Base-by-base conservation (phyloP, 2,329 filamentous ascomycete species). In the Alternaria angustiovoidea region DNA sequence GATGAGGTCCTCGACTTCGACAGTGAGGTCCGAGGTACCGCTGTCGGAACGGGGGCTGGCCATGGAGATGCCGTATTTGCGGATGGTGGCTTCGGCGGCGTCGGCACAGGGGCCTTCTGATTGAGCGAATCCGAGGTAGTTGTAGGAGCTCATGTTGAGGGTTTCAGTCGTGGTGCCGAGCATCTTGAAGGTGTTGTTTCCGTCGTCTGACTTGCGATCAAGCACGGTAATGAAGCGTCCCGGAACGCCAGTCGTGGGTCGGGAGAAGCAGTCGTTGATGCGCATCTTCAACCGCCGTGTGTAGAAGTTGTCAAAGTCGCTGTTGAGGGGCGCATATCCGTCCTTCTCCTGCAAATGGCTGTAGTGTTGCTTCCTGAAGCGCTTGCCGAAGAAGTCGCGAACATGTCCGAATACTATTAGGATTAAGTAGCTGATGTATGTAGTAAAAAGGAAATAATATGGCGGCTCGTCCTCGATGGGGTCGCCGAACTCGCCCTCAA, bases 231-330 rank as follows among this genome's bases (percentile, higher is more conserved):
- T 96, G 82, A 88, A 97, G 64, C 95, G 89, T 57, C 95, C 95
- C 8, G 95, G 95, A 26, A 99, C 95, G 54, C 95, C 95, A 4
- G 93, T 96, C 28, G 91, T 93, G 12, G 94, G 93, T 51, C 95
- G 88, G 69, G 94, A 91, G 78, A 99, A 99, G 83, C 93, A 97
- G 80, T 99, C 95, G 71, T 98, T 96, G 75, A 99, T 93, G 65
- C 95, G 89, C 83, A 93, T 87, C 85, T 99, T 98, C 75, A 99
- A 81, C 62, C 95, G 87, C 58, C 95, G 88, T 58, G 94, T 92
- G 81, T 99, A 99, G 80, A 99, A 99, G 80, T 94, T 98, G 83
- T 99, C 95, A 76, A 99, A 99, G 80, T 99, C 95, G 73, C 93
- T 96, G 80, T 97, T 98, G 66, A 99, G 85, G 2, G 95, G 93